These are phyloP conservation scores for Quercus lobata DNA, from an alignment of 331 rosid species.

Conservation along the genomic window DNA sequence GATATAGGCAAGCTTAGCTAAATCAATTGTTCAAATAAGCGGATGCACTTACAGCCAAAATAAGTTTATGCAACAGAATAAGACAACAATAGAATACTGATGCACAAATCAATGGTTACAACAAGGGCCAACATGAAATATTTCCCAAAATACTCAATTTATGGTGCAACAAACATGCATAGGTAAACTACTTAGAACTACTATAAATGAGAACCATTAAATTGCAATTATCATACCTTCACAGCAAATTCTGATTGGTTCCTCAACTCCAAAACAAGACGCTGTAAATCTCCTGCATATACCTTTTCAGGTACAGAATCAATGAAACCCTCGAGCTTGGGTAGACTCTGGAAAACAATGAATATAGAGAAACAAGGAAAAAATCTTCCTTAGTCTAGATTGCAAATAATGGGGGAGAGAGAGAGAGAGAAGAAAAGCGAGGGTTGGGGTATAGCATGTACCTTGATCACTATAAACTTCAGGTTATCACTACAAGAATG, in stretches of 20 bases:
- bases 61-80: constrained; percentile 1
- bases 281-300: constrained; percentile 72
- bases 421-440: neutral
- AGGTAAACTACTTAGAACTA: neutral
- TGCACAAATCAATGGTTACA: neutral
- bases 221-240: constrained; percentile 50
- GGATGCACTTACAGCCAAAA: neutral
- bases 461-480: constrained; percentile 87
- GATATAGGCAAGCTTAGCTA: constrained; percentile 11
- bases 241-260: constrained; percentile 75
- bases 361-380: neutral
- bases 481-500: constrained; percentile 46
- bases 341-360: constrained; percentile 63
- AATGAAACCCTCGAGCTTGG: constrained; percentile 78
- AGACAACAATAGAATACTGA: neutral
- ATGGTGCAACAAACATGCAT: neutral
- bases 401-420: neutral
- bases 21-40: constrained; percentile 7
- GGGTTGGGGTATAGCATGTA: constrained; percentile 20
- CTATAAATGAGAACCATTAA: neutral
- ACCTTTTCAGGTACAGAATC: constrained; percentile 62
- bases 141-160: neutral
- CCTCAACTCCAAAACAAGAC: constrained; percentile 75
- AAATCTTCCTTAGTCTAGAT: constrained; percentile 22
- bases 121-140: neutral